These are phyloP conservation scores for Gelatoporia subvermispora DNA, from an alignment of 768 basidiomycete genomes.

Conservation along the genomic window DNA sequence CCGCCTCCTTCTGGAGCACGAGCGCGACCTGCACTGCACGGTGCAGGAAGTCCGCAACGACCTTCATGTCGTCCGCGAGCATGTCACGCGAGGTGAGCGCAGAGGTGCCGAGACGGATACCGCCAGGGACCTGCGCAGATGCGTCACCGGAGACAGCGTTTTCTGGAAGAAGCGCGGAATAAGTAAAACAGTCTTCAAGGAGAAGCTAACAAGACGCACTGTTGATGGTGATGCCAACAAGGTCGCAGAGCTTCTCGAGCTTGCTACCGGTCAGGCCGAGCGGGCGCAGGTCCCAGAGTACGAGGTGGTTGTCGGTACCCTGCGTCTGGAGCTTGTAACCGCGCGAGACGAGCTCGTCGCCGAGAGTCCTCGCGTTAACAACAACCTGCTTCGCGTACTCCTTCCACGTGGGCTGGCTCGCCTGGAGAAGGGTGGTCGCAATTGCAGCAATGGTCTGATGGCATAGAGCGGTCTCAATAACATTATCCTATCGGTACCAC, in stretches of 20 bases:
- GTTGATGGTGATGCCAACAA: slow-evolving; percentile 95
- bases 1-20: slow-evolving; percentile 89
- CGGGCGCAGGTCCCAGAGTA: slow-evolving; percentile 96
- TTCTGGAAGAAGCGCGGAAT: slow-evolving; percentile 39
- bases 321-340: slow-evolving; percentile 96
- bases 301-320: slow-evolving; percentile 96
- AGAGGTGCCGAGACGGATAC: slow-evolving; percentile 93
- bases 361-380: slow-evolving; percentile 78
- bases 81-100: slow-evolving; percentile 94
- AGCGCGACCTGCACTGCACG: slow-evolving; percentile 90
- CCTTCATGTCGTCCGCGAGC: slow-evolving; percentile 80
- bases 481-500: not conserved
- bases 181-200: not conserved
- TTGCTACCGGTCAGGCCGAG: slow-evolving; percentile 96
- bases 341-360: slow-evolving; percentile 59
- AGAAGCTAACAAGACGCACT: slow-evolving; percentile 44
- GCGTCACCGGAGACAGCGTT: slow-evolving; percentile 97
- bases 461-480: not conserved
- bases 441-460: slow-evolving; percentile 87
- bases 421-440: slow-evolving; percentile 90
- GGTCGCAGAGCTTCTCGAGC: slow-evolving; percentile 96
- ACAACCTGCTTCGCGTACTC: slow-evolving; percentile 94
- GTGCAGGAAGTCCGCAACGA: slow-evolving; percentile 88
- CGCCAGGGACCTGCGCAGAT: slow-evolving; percentile 93
- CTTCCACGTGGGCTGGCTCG: slow-evolving; percentile 83